These are phyloP conservation scores for Poa annua DNA, from an alignment of 176 grass and related monocot species.

Conservation along the genomic window DNA sequence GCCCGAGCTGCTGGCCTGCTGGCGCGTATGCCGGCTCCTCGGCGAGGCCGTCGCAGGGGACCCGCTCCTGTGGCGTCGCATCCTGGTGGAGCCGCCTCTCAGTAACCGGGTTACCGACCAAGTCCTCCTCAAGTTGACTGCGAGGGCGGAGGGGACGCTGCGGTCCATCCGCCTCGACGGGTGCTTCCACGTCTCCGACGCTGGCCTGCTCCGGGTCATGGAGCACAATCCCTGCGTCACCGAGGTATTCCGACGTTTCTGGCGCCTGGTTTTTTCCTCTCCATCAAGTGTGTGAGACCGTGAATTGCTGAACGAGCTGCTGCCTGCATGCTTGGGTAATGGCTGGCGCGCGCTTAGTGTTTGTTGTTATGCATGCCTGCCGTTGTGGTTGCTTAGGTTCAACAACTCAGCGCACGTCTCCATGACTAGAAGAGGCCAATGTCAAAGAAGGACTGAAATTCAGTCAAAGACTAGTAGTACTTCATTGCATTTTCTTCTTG, in stretches of 20 bases:
- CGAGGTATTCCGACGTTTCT: conserved; percentile 50
- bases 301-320: neutral
- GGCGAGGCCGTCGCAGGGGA: conserved; percentile 57
- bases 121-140: conserved; percentile 38
- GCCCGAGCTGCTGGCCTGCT: conserved; percentile 66
- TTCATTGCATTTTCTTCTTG: too few relatives aligned
- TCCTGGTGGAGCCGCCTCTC: conserved; percentile 49
- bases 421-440: neutral
- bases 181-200: conserved; percentile 64
- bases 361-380: conserved; percentile 33
- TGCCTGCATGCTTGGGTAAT: neutral
- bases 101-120: conserved; percentile 44
- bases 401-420: neutral
- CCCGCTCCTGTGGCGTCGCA: conserved; percentile 51
- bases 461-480: too few relatives aligned
- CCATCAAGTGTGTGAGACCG: neutral
- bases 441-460: too few relatives aligned
- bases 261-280: neutral
- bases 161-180: conserved; percentile 64
- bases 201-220: conserved; percentile 62
- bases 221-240: conserved; percentile 63
- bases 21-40: conserved; percentile 46
- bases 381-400: conserved; percentile 1
- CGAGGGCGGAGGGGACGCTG: conserved; percentile 42
- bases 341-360: neutral